Evolutionary conservation across 768 basidiomycete genomes (phyloP).

Genomic region (Phlegmacium glaucopus): DNA sequence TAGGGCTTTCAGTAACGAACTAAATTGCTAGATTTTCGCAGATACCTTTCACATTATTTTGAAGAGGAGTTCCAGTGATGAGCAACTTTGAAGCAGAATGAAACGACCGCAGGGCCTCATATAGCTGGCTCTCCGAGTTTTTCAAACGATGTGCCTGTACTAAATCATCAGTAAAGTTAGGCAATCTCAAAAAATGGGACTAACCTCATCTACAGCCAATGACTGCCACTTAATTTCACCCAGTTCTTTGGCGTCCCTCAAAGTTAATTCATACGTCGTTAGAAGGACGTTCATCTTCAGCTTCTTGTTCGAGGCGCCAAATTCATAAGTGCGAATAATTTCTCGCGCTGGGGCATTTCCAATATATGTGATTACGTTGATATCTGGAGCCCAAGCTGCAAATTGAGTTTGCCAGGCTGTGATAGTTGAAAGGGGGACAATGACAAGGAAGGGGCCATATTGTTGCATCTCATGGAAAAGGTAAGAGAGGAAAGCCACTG

Average conservation of each 20-base stretch:
- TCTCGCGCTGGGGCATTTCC: constrained; percentile 85
- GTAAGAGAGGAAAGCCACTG: constrained; percentile 91
- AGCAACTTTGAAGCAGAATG: constrained; percentile 88
- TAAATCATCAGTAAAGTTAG: constrained; percentile 12
- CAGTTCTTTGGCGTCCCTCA: constrained; percentile 87
- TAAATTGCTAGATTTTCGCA: background rate
- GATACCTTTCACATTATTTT: constrained; percentile 97
- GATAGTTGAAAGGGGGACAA: constrained; percentile 96
- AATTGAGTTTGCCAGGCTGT: constrained; percentile 98
- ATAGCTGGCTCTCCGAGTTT: constrained; percentile 96
- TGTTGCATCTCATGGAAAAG: constrained; percentile 91
- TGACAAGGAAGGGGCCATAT: constrained; percentile 96
- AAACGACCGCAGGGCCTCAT: constrained; percentile 90
- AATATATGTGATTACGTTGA: constrained; percentile 96
- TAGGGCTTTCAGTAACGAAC: constrained; percentile 1
- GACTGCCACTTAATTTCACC: constrained; percentile 97
- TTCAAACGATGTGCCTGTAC: constrained; percentile 91
- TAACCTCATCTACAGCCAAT: constrained; percentile 91
- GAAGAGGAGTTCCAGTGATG: constrained; percentile 96
- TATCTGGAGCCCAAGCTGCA: constrained; percentile 89
- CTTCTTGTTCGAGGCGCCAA: constrained; percentile 83
- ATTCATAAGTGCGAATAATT: constrained; percentile 90
- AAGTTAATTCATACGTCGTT: constrained; percentile 94
- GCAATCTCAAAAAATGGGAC: constrained; percentile 12
- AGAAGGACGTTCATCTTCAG: constrained; percentile 96